Evolutionary conservation across 352 stramenopile species (phyloP).

Genomic region (Phytophthora citricola): DNA sequence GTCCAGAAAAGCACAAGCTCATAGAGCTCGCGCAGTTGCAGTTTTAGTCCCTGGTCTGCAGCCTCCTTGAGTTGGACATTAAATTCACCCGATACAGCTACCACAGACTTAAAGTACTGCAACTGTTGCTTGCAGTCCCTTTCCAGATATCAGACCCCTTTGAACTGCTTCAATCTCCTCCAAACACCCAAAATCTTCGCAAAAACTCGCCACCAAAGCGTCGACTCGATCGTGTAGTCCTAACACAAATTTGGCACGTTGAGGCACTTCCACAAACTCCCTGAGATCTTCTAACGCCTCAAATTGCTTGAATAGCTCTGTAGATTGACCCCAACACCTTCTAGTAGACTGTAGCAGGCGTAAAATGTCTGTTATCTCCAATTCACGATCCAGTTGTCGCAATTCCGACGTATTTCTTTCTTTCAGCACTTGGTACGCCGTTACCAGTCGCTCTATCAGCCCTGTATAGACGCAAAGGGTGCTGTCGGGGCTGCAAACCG

Average conservation of each 20-base stretch:
- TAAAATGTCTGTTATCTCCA: slow-evolving; percentile 15
- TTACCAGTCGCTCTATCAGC: slow-evolving; percentile 8
- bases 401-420: slow-evolving; percentile 3
- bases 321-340: neutral
- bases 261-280: slow-evolving; percentile 29
- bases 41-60: neutral
- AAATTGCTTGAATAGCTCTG: too few relatives aligned
- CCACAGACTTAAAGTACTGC: slow-evolving; percentile 8
- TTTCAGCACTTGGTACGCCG: neutral
- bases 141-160: slow-evolving; percentile 10
- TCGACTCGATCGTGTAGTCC: slow-evolving; percentile 30
- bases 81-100: slow-evolving; percentile 1
- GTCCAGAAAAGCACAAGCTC: slow-evolving; percentile 25
- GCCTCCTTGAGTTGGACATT: slow-evolving; percentile 6
- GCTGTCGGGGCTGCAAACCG: slow-evolving; percentile 1
- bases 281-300: neutral
- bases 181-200: neutral
- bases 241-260: slow-evolving; percentile 30
- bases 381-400: slow-evolving; percentile 11
- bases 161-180: neutral
- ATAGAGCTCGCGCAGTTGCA: slow-evolving; percentile 17
- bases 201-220: slow-evolving; percentile 10
- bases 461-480: slow-evolving; percentile 18
- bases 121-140: slow-evolving; percentile 8
- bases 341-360: slow-evolving; percentile 20